Base-by-base conservation (phyloP, 768 basidiomycete genomes). In the Boletus vermiculosoides region DNA sequence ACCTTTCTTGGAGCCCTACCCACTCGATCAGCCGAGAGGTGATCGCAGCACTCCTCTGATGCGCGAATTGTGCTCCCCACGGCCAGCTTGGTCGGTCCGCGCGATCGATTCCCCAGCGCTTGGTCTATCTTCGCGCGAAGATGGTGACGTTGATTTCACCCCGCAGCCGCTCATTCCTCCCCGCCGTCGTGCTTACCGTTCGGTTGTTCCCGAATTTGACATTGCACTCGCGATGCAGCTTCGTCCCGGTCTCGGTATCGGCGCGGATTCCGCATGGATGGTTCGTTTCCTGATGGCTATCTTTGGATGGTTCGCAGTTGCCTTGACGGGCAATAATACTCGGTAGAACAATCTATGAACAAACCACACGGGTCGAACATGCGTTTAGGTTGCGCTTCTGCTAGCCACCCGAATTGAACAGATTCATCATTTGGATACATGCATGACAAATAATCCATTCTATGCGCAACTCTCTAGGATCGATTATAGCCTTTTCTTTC, bases 211-310 rank as follows among this genome's bases (percentile, higher is more conserved):
- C 23, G 76, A 74, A 61, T 66, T 80, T 31, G 88, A 90, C 63
- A 78, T 88, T 45, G 88, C 86, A 18, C 80, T 91, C 7, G 87
- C 87, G 44, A 86, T 90, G 86, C 88, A 90, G 70, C 78, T 90
- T 47, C 80, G 87, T 31, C 87, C 87, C 6, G 87, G 88, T 1
- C 71, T 89, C 22, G 88, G 87, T 37, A 70, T 80, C 12, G 85
- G 87, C 40, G 84, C 87, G 12, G 88, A 90, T 63, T 79, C 87
- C 7, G 88, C 88, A 37, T 90, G 87, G 87, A 81, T 89, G 77
- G 86, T 90, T 48, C 75, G 88, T 57, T 90, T 88, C 67, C 70
- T 90, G 71, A 89, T 91, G 88, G 77, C 84, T 31, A 80, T 89
- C 71, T 90, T 87, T 68, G 88, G 88, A 23, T 90, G 88, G 88